phyloP scores from a whole-genome alignment of 441 rosid species.

The Eruca vesicaria region DNA sequence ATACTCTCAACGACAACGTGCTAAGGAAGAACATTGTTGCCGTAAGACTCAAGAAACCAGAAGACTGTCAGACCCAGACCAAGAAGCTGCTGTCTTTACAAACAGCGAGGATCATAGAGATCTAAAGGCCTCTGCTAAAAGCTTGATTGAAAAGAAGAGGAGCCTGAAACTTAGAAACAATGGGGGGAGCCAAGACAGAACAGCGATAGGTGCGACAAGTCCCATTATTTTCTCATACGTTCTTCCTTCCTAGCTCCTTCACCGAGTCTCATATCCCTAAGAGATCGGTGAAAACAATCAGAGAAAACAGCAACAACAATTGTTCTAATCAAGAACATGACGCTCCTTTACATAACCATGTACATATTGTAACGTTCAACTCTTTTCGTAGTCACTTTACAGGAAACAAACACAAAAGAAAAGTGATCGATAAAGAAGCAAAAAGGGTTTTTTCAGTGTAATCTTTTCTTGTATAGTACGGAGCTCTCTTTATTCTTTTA shows the following conservation, averaged over 20 bases:
- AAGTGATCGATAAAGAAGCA: slow-evolving; percentile 7
- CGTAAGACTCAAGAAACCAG: background rate
- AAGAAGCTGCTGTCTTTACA: too few relatives aligned
- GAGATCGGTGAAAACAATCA: too few relatives aligned
- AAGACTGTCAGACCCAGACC: too few relatives aligned
- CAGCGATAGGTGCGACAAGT: slow-evolving; percentile 55
- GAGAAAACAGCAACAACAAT: background rate
- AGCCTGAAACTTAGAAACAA: slow-evolving; percentile 80
- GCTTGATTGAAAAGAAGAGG: slow-evolving; percentile 96
- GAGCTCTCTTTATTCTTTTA: too few relatives aligned
- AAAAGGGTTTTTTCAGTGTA: slow-evolving; percentile 22
- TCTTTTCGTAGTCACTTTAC: slow-evolving; percentile 19
- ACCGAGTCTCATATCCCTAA: slow-evolving; percentile 76
- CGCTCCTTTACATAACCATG: background rate
- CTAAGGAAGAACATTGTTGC: background rate
- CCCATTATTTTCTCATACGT: slow-evolving; percentile 88
- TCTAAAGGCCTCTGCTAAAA: slow-evolving; percentile 88
- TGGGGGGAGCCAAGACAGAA: slow-evolving; percentile 92
- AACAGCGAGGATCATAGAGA: too few relatives aligned
- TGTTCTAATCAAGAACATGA: background rate
- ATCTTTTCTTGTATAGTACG: background rate
- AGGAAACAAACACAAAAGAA: slow-evolving; percentile 6
- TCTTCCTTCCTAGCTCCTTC: too few relatives aligned
- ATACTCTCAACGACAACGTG: background rate
- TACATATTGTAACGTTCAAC: background rate